Evolutionary conservation across 2,329 filamentous ascomycete genomes (phyloP).

Genomic region (Falciphora oryzae): DNA sequence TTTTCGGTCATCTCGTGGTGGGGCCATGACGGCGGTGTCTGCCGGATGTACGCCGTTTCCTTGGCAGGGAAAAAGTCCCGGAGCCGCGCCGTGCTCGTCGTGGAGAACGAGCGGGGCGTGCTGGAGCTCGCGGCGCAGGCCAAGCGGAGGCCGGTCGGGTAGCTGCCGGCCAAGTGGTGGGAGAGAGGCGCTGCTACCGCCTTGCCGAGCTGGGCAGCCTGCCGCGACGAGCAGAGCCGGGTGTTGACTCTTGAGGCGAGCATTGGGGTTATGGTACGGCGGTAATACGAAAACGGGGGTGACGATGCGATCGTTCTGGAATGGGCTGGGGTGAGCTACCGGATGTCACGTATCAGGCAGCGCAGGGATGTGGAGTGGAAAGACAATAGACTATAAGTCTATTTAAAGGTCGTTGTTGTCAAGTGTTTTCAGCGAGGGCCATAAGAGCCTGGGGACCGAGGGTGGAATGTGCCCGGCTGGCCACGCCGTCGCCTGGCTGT

Average conservation of each 20-base stretch:
- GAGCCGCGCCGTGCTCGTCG: conserved; percentile 38
- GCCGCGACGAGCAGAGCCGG: conserved; percentile 25
- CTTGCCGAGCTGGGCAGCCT: conserved; percentile 23
- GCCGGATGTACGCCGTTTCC: conserved; percentile 55
- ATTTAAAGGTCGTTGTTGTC: background rate
- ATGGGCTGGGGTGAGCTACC: background rate
- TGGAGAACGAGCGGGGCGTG: conserved; percentile 39
- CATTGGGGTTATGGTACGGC: conserved; percentile 17
- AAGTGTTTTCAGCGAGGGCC: background rate
- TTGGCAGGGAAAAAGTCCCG: conserved; percentile 58
- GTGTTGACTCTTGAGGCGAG: conserved; percentile 24
- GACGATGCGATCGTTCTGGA: background rate
- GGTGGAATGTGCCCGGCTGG: background rate
- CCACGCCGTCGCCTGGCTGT: background rate
- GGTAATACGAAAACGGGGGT: background rate
- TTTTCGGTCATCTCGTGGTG: conserved; percentile 70
- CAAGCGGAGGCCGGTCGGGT: conserved; percentile 11
- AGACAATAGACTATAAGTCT: background rate
- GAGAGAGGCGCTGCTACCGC: conserved; percentile 19
- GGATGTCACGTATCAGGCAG: background rate
- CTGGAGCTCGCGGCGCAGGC: background rate
- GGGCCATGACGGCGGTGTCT: conserved; percentile 61
- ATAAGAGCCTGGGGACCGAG: background rate
- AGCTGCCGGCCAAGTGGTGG: conserved; percentile 13
- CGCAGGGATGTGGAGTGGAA: background rate